Evolutionary conservation across 768 basidiomycete genomes (phyloP).

Genomic region (Podaxis rugospora): DNA sequence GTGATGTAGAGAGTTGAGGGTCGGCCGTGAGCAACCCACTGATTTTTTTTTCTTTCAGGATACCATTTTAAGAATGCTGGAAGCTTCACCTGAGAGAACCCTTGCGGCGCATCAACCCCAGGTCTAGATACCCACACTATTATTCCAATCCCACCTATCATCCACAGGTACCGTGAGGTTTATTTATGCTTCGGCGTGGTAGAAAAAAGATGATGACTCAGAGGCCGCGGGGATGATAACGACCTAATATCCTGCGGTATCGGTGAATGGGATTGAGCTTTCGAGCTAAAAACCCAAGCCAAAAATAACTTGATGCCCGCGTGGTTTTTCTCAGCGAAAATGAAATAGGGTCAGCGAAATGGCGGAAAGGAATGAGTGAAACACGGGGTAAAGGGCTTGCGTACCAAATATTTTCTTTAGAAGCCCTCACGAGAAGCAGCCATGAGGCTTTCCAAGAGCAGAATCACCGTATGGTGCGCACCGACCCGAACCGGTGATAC

Average conservation of each 20-base stretch:
- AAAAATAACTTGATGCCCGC: neutral
- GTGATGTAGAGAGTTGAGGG: slow-evolving; percentile 2
- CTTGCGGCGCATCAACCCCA: neutral
- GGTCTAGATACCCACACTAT: slow-evolving; percentile 7
- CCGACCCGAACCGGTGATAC: neutral
- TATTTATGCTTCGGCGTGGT: neutral
- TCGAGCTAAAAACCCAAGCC: neutral
- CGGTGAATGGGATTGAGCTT: neutral
- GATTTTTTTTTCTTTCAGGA: neutral
- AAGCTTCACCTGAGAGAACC: neutral
- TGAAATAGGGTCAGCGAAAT: slow-evolving; percentile 8
- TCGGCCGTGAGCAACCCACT: neutral
- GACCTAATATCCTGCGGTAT: neutral
- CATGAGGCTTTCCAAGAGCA: slow-evolving; percentile 3
- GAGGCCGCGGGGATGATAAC: neutral
- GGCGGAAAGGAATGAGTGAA: neutral
- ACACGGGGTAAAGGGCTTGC: slow-evolving; percentile 5
- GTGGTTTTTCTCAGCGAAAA: slow-evolving; percentile 3
- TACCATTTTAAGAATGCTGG: slow-evolving; percentile 3
- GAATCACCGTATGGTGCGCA: neutral
- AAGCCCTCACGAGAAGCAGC: neutral
- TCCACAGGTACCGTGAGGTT: neutral
- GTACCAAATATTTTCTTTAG: neutral
- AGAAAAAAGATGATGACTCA: neutral
- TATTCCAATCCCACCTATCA: neutral